Base-by-base conservation (phyloP, 139 green algal species). In the Prasinococcaceae sp. region DNA sequence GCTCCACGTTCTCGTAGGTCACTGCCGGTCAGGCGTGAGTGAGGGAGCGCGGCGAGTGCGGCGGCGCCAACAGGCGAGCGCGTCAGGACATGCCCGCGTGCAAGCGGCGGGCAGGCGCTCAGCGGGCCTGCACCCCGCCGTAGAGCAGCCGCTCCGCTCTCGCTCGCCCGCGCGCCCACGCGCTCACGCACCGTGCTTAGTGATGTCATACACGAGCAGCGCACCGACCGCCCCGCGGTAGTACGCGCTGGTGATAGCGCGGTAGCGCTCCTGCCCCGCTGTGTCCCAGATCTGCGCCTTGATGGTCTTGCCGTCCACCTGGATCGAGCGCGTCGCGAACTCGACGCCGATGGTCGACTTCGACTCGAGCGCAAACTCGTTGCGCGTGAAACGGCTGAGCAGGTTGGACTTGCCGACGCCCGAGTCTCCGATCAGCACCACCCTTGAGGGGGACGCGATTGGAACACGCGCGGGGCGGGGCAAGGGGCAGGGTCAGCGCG, bases 241-340 rank as follows among this genome's bases (percentile, higher is more conserved):
- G 72, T 99, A 99, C 1, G 90, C 90, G 30, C 79, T 93, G n/a
- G 90, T 99, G 68, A 99, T 99, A 27, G 90, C 90, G 0, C 90
- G 68, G 71, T 97, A 99, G 25, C 89, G 70, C 61, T 97, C 89
- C 62, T 97, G 88, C 16, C 89, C 89, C 12, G 89, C 89, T 32
- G 90, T 99, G 63, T 99, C 90, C 90, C 90, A 99, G 41, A 99
- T 99, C 64, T 99, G 90, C 25, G 90, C 90, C 68, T 99, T 99
- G 70, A 99, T 90, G 5, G 84, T 96, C 69, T 99, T 99, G 46
- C 79, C 80, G 46, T 99, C 90, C 28, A 98, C 84, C 84, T 95
- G 64, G 32, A 98, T 96, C 70, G 82, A 95, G 44, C 92, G 69
- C 0, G 90, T 98, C 3, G 92, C 92, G 63, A 99, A 99, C 72